phyloP scores from a whole-genome alignment of 2,329 filamentous ascomycete species.

The Bipolaris bicolor region DNA sequence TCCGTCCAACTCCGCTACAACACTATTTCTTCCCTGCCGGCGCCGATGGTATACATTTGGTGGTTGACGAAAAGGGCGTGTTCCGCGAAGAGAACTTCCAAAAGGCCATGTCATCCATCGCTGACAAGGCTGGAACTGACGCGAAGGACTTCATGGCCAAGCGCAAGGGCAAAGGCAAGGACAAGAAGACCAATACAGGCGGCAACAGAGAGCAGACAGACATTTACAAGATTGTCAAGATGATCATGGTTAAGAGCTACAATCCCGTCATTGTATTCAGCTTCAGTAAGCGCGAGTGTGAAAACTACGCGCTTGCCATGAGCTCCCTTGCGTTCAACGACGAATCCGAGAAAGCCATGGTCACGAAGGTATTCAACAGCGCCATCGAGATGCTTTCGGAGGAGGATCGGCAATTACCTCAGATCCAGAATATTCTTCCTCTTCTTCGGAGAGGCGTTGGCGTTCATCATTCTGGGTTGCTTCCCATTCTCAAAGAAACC shows the following conservation, averaged over 20 bases:
- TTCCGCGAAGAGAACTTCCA: constrained; percentile 99
- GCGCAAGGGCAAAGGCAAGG: constrained; percentile 84
- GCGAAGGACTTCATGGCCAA: constrained; percentile 79
- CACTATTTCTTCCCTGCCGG: constrained; percentile 97
- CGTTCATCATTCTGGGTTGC: constrained; percentile 92
- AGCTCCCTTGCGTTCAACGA: constrained; percentile 92
- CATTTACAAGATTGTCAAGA: constrained; percentile 96
- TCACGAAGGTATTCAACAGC: constrained; percentile 89
- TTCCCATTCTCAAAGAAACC: constrained; percentile 96
- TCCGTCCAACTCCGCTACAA: constrained; percentile 92
- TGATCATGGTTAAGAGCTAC: constrained; percentile 98
- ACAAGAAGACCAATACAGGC: constrained; percentile 90
- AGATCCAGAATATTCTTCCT: constrained; percentile 89
- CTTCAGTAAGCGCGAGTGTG: constrained; percentile 97
- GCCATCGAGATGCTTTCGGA: constrained; percentile 92
- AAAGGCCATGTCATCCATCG: constrained; percentile 88
- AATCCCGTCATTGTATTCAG: constrained; percentile 99
- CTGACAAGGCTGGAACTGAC: constrained; percentile 85
- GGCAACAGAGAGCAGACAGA: constrained; percentile 71
- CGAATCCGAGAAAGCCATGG: constrained; percentile 92
- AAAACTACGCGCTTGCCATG: constrained; percentile 86
- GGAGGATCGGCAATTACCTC: constrained; percentile 84
- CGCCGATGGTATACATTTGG: constrained; percentile 87
- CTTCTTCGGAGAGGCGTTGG: constrained; percentile 90
- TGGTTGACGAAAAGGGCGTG: constrained; percentile 95